Conservation (phyloP, 805 yeast genomes). For the Ogataea pignaliae region DNA sequence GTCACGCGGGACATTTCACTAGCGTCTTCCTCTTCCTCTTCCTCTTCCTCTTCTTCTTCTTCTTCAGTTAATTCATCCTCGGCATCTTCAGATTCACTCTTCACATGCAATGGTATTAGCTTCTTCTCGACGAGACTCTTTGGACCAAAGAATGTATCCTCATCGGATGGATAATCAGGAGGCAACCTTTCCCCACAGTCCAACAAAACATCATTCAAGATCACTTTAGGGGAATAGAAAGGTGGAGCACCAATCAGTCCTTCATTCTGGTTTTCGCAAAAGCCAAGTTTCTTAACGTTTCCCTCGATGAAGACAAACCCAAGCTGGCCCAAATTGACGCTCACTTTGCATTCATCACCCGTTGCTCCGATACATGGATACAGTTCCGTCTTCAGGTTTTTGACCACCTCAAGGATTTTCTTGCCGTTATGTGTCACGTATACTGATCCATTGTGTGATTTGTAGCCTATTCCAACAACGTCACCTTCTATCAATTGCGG, state of each 20-base stretch:
- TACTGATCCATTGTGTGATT: conserved; percentile 42
- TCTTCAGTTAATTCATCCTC: background rate
- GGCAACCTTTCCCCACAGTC: conserved; percentile 74
- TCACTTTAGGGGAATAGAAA: conserved; percentile 24
- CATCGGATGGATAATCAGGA: conserved; percentile 63
- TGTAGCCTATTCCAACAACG: conserved; percentile 53
- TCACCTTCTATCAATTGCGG: conserved; percentile 52
- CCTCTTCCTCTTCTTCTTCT: background rate
- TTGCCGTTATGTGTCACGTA: conserved; percentile 55
- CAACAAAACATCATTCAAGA: conserved; percentile 46
- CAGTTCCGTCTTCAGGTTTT: conserved; percentile 44
- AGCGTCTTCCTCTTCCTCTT: background rate
- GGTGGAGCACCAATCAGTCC: conserved; percentile 38
- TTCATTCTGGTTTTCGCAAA: conserved; percentile 44
- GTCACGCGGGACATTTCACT: conserved; percentile 1
- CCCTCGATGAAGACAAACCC: conserved; percentile 92
- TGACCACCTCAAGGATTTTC: conserved; percentile 46
- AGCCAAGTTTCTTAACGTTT: conserved; percentile 58
- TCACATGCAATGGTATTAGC: background rate
- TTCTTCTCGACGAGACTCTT: conserved; percentile 12
- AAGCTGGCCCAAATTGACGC: conserved; percentile 75
- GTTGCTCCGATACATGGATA: conserved; percentile 53
- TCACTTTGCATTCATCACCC: conserved; percentile 43
- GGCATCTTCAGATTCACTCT: background rate
- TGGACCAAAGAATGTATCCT: conserved; percentile 58